Base-by-base conservation (phyloP, 495 filamentous ascomycete species). In the Xylaria cubensis region DNA sequence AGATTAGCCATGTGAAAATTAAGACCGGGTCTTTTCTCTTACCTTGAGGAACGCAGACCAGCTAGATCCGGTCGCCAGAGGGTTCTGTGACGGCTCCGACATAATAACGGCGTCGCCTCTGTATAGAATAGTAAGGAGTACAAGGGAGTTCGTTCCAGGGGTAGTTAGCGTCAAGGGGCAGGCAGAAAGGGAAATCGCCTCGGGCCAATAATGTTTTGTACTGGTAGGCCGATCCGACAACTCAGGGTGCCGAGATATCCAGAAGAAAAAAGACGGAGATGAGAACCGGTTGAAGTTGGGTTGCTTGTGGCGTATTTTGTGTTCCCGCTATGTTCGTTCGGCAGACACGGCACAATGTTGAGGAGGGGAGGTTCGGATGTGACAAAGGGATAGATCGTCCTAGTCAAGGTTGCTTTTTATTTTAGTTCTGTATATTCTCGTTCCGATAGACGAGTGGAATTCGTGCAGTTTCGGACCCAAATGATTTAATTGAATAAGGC, bases 21-120 rank as follows among this genome's bases (percentile, higher is more conserved):
- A 10, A 62, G 36, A 65, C 41, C 32, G 42, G 10, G 19, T 1
- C 7, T n/a, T 64, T 26, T 19, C 26, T 59, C 80, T 58, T 50
- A 88, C 86, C 80, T 88, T 88, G 74, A 88, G 80, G 72, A 88
- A 88, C 15, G 85, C 76, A 26, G 82, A 76, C 85, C 85, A 88
- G 73, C 81, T 84, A 51, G 84, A 82, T 36, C 79, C 80, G 70
- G 69, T 74, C 10, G 78, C 79, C 72, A 84, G 82, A 55, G 79
- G 42, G 58, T 77, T 76, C 10, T 68, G 77, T 62, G 67, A 46
- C 42, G 71, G 72, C 50, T 79, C 77, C 55, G 77, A 74, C 77
- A 79, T 77, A 15, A 66, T 51, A 44, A 32, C 17, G 21, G 24
- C 15, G 56, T 55, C 46, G 15, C 44, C 34, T 29, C n/a, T 50